phyloP scores from a whole-genome alignment of 2,329 filamentous ascomycete species.

The Xylariaceae sp. region DNA sequence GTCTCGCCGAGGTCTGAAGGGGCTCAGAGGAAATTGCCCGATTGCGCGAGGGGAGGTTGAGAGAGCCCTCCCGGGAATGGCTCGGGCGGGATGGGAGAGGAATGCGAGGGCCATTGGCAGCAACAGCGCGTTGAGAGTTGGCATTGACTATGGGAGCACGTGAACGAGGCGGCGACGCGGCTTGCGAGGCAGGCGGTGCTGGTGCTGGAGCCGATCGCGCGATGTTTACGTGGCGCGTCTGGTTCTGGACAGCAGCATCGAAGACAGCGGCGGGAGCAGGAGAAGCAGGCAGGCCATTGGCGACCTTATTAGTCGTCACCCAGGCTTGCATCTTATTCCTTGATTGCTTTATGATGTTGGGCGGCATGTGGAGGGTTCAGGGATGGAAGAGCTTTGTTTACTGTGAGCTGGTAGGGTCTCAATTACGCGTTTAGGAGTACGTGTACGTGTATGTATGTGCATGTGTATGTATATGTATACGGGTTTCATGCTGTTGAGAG shows the following conservation, averaged over 20 bases:
- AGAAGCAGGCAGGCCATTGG: constrained; percentile 20
- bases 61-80: constrained; percentile 25
- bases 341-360: constrained; percentile 30
- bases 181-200: constrained; percentile 11
- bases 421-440: constrained; percentile 10
- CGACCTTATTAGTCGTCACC: constrained; percentile 28
- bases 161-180: constrained; percentile 25
- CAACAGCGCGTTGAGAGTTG: constrained; percentile 24
- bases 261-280: constrained; percentile 18
- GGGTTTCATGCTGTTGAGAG: too few relatives aligned
- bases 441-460: constrained; percentile 10
- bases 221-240: constrained; percentile 22
- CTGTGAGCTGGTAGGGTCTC: constrained; percentile 4
- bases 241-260: constrained; percentile 13
- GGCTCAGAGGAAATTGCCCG: constrained; percentile 24
- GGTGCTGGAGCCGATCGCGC: constrained; percentile 10
- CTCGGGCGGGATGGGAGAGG: constrained; percentile 19
- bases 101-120: constrained; percentile 19
- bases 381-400: constrained; percentile 16
- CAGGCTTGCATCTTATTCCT: constrained; percentile 34
- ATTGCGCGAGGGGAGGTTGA: constrained; percentile 19
- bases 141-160: constrained; percentile 29
- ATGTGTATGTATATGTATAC: constrained; percentile 7
- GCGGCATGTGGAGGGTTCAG: constrained; percentile 26
- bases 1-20: constrained; percentile 20